Base-by-base conservation (phyloP, 2,329 filamentous ascomycete species). In the Dothideomycetidae sp. region DNA sequence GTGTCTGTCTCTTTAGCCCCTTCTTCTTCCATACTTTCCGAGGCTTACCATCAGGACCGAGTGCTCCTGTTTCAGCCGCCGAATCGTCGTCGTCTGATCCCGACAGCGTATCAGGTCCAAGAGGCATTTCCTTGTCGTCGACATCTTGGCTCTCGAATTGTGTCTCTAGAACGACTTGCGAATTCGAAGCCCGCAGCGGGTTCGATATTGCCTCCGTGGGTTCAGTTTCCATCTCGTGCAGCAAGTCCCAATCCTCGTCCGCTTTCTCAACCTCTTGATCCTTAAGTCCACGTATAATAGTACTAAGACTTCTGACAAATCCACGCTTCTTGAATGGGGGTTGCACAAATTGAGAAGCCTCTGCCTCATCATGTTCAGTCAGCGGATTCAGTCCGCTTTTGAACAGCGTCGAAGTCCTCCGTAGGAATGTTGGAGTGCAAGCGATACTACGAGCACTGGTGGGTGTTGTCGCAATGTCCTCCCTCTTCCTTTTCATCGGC, bases 1-100 rank as follows among this genome's bases (percentile, higher is more conserved):
- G 67, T 3, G 82, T 88, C 39, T 81, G 83, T 43, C 82, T 68
- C 63, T 90, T 90, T 53, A 81, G 71, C 0, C 81, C 81, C 62
- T 81, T 82, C 69, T 90, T 90, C 66, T 86, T 88, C 64, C 71
- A 88, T 1, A 72, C 58, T 37, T 67, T 71, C 26, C 75, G 54
- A 2, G 75, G 75, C 44, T 70, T 64, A 2, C 74, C 74, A 48
- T 73, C 60, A n/a, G 62, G 63, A 36, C 63, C 71, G 10, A 68
- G 40, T 10, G 45, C 48, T 17, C 41, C 46, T 10, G 37, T 33
- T 13, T 50, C 50, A 2, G 31, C 37, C n/a, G 57, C 53, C 3
- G 53, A 52, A 0, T 63, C 58, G 26, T 70, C 67, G 40, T 79
- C 73, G 40, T 80, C 75, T 33, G 78, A 80, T 17, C 55, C 55